A percentile compares a stretch with the other conserved stretches of the same genome.
These are phyloP conservation scores for Pseudogymnoascus sp. DNA, from an alignment of 2,329 filamentous ascomycete genomes.

Conservation along the genomic window DNA sequence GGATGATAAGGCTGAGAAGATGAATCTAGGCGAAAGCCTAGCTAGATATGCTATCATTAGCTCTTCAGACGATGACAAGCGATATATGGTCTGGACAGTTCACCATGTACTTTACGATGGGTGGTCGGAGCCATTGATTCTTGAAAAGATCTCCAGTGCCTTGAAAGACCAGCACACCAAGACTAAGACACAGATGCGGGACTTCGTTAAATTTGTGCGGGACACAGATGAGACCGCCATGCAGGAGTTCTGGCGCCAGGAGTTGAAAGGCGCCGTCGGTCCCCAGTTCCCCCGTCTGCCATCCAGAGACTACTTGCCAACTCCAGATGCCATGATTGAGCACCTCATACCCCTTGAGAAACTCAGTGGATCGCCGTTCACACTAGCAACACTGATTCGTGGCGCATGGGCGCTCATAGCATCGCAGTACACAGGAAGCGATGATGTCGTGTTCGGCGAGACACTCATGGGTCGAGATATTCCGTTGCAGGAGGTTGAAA, in stretches of 20 bases:
- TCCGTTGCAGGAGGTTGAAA: constrained; percentile 33
- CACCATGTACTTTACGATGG: constrained; percentile 53
- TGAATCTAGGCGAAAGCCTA: constrained; percentile 25
- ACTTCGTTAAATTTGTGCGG: constrained; percentile 42
- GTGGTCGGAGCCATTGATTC: constrained; percentile 36
- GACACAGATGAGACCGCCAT: constrained; percentile 34
- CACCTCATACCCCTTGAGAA: constrained; percentile 28
- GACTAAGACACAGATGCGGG: constrained; percentile 33
- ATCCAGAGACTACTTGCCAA: constrained; percentile 38
- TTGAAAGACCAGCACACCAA: constrained; percentile 19
- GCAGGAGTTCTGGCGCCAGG: constrained; percentile 40
- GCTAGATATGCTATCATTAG: constrained; percentile 20
- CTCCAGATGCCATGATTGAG: constrained; percentile 38
- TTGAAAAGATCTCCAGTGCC: constrained; percentile 24
- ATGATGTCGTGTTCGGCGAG: constrained; percentile 38
- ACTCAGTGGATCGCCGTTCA: constrained; percentile 13
- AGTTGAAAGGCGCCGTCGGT: constrained; percentile 38
- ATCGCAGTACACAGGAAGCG: constrained; percentile 32
- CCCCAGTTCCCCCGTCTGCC: constrained; percentile 44
- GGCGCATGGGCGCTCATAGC: constrained; percentile 36
- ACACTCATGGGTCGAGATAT: constrained; percentile 37
- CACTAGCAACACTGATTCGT: constrained; percentile 21
- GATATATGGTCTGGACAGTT: constrained; percentile 45
- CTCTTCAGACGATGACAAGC: constrained; percentile 18
- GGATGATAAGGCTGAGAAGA: constrained; percentile 17